phyloP scores from a whole-genome alignment of 768 basidiomycete species.

The Mycena rosella region DNA sequence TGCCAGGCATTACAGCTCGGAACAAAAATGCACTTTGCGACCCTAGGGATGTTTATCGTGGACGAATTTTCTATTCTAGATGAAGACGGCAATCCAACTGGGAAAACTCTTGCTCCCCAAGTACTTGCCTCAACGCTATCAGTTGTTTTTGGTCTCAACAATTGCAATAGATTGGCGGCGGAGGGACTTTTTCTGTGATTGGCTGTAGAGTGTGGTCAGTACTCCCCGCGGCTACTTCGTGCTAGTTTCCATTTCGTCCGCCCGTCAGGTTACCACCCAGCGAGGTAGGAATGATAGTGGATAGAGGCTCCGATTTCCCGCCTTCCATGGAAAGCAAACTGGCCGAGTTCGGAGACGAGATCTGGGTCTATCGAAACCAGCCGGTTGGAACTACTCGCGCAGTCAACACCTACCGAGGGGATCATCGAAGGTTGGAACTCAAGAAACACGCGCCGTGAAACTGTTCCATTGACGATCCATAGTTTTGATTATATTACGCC shows the following conservation, averaged over 20 bases:
- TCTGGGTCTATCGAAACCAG: constrained; percentile 84
- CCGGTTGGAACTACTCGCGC: constrained; percentile 75
- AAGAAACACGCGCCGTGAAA: constrained; percentile 14
- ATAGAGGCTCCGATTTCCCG: constrained; percentile 85
- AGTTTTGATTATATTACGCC: constrained; percentile 88
- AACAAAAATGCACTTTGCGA: constrained; percentile 57
- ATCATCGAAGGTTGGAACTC: constrained; percentile 70
- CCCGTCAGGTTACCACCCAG: constrained; percentile 59
- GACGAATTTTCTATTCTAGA: constrained; percentile 81
- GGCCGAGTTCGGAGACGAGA: constrained; percentile 72
- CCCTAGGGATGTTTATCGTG: constrained; percentile 93
- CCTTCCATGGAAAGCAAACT: constrained; percentile 65
- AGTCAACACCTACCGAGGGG: constrained; percentile 80
- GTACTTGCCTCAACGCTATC: constrained; percentile 43
- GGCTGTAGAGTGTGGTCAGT: constrained; percentile 83
- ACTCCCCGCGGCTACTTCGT: no score
- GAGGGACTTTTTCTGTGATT: constrained; percentile 85
- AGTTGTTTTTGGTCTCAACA: neutral
- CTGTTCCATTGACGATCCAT: constrained; percentile 7
- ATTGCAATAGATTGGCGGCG: constrained; percentile 86
- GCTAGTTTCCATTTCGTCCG: neutral
- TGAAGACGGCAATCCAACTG: constrained; percentile 65
- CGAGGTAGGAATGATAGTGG: constrained; percentile 85
- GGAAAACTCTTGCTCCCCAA: constrained; percentile 61
- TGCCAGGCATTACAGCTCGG: no score